These are phyloP conservation scores for Chimonanthus praecox DNA, from an alignment of 164 flowering plant genomes.

Conservation along the genomic window DNA sequence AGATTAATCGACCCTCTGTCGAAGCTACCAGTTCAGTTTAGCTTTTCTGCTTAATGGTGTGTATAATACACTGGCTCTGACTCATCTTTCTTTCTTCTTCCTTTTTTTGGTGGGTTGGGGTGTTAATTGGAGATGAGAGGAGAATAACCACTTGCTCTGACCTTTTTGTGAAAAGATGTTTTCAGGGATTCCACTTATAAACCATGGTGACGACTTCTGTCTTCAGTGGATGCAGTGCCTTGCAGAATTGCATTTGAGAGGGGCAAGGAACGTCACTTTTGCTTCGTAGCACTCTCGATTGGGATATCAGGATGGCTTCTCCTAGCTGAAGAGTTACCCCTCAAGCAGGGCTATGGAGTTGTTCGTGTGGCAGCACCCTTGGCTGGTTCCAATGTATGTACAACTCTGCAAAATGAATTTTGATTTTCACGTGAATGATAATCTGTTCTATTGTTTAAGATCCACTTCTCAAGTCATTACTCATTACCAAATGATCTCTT, in stretches of 20 bases:
- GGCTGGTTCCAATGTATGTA: constrained; percentile 79
- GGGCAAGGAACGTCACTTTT: constrained; percentile 86
- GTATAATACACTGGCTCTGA: too few species aligned
- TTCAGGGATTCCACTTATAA: neutral
- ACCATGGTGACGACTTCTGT: constrained; percentile 11
- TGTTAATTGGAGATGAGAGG: too few species aligned
- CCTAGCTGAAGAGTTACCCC: constrained; percentile 72
- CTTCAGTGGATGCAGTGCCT: constrained; percentile 86
- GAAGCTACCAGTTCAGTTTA: too few species aligned
- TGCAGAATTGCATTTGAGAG: constrained; percentile 95
- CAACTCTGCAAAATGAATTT: neutral
- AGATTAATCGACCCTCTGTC: too few species aligned
- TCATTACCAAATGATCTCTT: neutral
- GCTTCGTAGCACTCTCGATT: constrained; percentile 53
- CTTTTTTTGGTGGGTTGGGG: too few species aligned
- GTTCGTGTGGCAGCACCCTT: constrained; percentile 81
- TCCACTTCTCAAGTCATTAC: neutral
- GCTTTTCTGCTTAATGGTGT: too few species aligned
- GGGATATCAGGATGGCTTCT: constrained; percentile 80
- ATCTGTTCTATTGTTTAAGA: neutral
- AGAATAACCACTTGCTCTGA: neutral
- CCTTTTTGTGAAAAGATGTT: neutral
- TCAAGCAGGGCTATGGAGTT: constrained; percentile 49
- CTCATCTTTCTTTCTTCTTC: too few species aligned
- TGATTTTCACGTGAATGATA: neutral